Conservation (phyloP, 371 early-diverging fungal species). For the Phascolomyces articulosus region DNA sequence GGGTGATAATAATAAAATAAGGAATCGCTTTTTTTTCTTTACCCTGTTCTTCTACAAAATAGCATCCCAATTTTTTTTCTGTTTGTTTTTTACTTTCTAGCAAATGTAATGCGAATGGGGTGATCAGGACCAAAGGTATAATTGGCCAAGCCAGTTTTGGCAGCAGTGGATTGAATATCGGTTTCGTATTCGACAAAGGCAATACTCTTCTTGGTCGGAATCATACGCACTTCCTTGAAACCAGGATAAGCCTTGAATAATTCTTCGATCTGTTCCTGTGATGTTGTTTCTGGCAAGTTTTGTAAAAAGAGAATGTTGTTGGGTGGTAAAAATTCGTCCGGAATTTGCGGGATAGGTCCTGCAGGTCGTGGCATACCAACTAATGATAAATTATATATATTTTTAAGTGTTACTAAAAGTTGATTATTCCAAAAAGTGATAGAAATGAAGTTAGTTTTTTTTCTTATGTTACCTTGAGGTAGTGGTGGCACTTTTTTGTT, state of each 20-base stretch:
- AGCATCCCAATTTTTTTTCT: neutral
- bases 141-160: conserved; percentile 78
- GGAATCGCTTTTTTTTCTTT: no score
- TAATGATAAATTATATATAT: conserved; percentile 1
- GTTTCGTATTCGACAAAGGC: conserved; percentile 96
- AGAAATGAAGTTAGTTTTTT: neutral
- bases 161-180: conserved; percentile 77
- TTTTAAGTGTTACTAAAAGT: neutral
- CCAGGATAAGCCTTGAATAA: conserved; percentile 81
- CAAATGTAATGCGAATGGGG: conserved; percentile 84
- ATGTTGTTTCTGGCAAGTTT: conserved; percentile 80
- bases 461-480: neutral
- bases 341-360: conserved; percentile 38
- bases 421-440: neutral
- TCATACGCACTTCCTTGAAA: conserved; percentile 89
- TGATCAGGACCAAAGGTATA: conserved; percentile 75
- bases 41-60: conserved; percentile 2
- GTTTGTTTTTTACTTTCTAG: conserved; percentile 53
- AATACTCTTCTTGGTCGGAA: conserved; percentile 84
- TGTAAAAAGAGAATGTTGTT: conserved; percentile 92
- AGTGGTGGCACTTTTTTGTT: conserved; percentile 42
- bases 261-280: conserved; percentile 61
- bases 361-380: conserved; percentile 6
- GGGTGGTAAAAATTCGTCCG: conserved; percentile 79
- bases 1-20: no score